Base-by-base conservation (phyloP, 1,284 basidiomycete species). In the Cutaneotrichosporon curvatum region DNA sequence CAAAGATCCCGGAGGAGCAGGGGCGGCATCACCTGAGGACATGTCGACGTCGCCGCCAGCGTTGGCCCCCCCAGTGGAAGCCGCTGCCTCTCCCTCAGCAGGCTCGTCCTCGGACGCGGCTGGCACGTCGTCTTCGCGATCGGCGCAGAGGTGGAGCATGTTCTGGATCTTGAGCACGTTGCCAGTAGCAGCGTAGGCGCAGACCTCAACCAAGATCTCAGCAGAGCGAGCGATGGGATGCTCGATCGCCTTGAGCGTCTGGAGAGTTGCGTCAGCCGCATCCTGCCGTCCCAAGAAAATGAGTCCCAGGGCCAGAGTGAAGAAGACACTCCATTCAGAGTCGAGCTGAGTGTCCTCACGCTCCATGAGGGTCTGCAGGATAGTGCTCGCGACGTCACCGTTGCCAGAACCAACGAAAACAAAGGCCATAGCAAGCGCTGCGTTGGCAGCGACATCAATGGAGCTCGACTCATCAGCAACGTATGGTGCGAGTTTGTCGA, bases 371-470 rank as follows among this genome's bases (percentile, higher is more conserved):
- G 87, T 85, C 73, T 96, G 91, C 62, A 97, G 72, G 47, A 98
- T 92, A 0, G 85, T 83, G 48, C 83, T 83, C 2, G 88, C 85
- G 20, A 96, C 83, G 59, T 98, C 95, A 18, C 91, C 94, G 62
- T 97, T 87, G 45, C 85, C 88, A 60, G 89, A 91, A 20, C 94
- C 95, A 30, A 94, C 91, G 66, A 90, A 97, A 49, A 97, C 84
- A 70, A 97, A 94, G 2, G 94, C 94, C 16, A 97, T 79, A 0
- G 92, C 81, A 19, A 99, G 77, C 0, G 91, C 83, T 18, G 91
- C 82, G 53, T 96, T 78, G 34, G 86, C 81, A 0, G 84, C 83
- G 21, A 98, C 82, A 69, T 98, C 91, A 81, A 94, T 96, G 30
- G 87, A 83, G 35, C 82, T 74, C 14, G 74, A 72, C 40, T 92